Evolutionary conservation across 331 rosid genomes (phyloP), one percentile per base, ranked within the genome.

Genomic region (Cydonia oblonga): DNA sequence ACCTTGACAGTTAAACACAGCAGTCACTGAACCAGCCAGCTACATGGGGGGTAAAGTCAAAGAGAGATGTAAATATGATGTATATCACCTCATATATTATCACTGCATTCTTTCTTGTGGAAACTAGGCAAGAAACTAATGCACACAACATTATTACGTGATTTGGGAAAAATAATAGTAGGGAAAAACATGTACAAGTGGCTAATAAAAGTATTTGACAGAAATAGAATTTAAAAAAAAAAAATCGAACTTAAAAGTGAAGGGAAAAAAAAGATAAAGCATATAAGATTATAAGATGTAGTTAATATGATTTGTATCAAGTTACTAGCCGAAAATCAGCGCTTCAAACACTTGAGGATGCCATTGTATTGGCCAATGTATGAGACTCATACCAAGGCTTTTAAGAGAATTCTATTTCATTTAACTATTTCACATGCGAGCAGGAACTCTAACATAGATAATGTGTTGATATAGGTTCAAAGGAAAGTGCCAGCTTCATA

Each of bases 1-100:
- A 53, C 98, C 98, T 89, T 93, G 97, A 80, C 98, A 93, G 82
- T 91, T 93, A 83, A 91, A 89, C 58, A 93, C 91, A 75, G 96
- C 92, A 72, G 97, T 89, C 81, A 86, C 84, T 53, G 96, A 89
- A 72, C 98, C 97, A 46, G 98, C 97, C 78, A 93, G 64, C 98
- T 93, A 90, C 86, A 86, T 64, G 52, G 73, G 49, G 62, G 20
- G 35, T 32, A 54, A 74, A 75, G 32, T 74, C 52, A 51, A 46
- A 71, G 57, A 66, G 64, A 49, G 20, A 11, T 18, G 66, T 73
- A 40, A 69, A 61, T 70, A 63, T 64, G 68, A 63, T 25, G 22
- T 61, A 57, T 3, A 60, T 64, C 30, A 76, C 52, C 66, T 64
- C n/a, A 73, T 11, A 46, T 26, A 35, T 30, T 19, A 44, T 67